phyloP scores from a whole-genome alignment of 2,329 filamentous ascomycete species.

The Pezicula radicicola region DNA sequence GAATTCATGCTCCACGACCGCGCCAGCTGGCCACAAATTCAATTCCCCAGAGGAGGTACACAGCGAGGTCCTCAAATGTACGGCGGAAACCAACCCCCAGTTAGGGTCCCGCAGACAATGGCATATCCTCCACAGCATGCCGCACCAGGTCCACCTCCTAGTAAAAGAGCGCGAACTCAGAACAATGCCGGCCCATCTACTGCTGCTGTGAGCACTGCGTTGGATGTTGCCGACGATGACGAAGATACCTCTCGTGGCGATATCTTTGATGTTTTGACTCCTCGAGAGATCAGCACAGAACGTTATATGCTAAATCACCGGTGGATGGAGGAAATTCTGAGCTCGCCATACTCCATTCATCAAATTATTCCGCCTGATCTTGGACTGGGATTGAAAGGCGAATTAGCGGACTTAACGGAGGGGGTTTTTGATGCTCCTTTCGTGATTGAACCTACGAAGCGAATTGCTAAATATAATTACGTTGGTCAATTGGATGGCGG shows the following conservation, averaged over 20 bases:
- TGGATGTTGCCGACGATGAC: constrained; percentile 67
- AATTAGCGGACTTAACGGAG: constrained; percentile 76
- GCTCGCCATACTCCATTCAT: constrained; percentile 80
- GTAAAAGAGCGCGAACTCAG: constrained; percentile 45
- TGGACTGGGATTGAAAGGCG: constrained; percentile 79
- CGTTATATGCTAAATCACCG: constrained; percentile 95
- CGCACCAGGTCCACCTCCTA: constrained; percentile 44
- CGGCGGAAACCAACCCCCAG: constrained; percentile 16
- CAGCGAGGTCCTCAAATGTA: constrained; percentile 26
- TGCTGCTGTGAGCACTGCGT: constrained; percentile 12
- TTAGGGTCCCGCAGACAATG: constrained; percentile 48
- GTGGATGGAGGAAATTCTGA: constrained; percentile 98
- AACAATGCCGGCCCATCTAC: constrained; percentile 14
- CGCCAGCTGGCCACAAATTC: constrained; percentile 84
- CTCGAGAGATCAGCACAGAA: constrained; percentile 81
- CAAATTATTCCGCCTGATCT: constrained; percentile 87
- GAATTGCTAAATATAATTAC: constrained; percentile 54
- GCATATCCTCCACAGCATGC: constrained; percentile 54
- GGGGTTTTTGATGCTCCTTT: constrained; percentile 74
- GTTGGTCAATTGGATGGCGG: constrained; percentile 67
- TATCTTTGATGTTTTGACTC: constrained; percentile 84
- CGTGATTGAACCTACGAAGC: constrained; percentile 38
- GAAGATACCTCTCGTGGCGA: constrained; percentile 87
- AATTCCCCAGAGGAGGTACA: constrained; percentile 55
- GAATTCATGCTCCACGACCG: constrained; percentile 94